A percentile compares a stretch with the other conserved stretches of the same genome.
phyloP scores from a whole-genome alignment of 2,329 filamentous ascomycete genomes.

The Pyrenochaeta sp. region DNA sequence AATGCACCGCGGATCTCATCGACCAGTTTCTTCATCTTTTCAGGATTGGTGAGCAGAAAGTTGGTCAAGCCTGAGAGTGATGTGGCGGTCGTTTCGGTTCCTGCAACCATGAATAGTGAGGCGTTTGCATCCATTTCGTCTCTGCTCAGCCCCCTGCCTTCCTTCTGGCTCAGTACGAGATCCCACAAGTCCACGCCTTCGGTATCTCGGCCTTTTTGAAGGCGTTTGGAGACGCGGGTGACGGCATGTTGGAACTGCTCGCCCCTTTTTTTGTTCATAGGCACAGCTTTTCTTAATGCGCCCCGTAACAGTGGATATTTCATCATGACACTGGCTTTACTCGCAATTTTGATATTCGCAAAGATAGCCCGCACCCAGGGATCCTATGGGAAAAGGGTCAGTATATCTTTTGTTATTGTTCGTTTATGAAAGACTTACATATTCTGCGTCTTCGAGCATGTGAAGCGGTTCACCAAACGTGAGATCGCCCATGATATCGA shows the following conservation, averaged over 20 bases:
- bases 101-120: constrained; percentile 52
- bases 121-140: constrained; percentile 52
- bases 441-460: constrained; percentile 39
- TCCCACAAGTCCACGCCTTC: constrained; percentile 52
- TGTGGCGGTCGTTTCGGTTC: constrained; percentile 57
- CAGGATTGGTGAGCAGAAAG: constrained; percentile 41
- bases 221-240: constrained; percentile 37
- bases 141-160: constrained; percentile 32
- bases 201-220: constrained; percentile 33
- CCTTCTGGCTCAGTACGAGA: constrained; percentile 47
- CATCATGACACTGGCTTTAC: constrained; percentile 10
- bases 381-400: constrained; percentile 1
- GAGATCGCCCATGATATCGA: constrained; percentile 45
- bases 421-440: constrained; percentile 23
- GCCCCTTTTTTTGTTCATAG: constrained; percentile 15
- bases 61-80: constrained; percentile 51
- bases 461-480: constrained; percentile 42
- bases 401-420: constrained; percentile 6
- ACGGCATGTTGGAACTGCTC: constrained; percentile 30
- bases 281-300: constrained; percentile 11
- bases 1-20: constrained; percentile 41
- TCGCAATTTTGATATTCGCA: constrained; percentile 22
- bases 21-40: constrained; percentile 33
- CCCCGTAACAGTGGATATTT: constrained; percentile 17
- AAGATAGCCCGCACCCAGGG: constrained; percentile 32